A percentile compares a stretch with the other conserved stretches of the same genome.
Evolutionary conservation across 495 filamentous ascomycete genomes (phyloP).

Genomic region (Melanomma pulvis-pyrius): DNA sequence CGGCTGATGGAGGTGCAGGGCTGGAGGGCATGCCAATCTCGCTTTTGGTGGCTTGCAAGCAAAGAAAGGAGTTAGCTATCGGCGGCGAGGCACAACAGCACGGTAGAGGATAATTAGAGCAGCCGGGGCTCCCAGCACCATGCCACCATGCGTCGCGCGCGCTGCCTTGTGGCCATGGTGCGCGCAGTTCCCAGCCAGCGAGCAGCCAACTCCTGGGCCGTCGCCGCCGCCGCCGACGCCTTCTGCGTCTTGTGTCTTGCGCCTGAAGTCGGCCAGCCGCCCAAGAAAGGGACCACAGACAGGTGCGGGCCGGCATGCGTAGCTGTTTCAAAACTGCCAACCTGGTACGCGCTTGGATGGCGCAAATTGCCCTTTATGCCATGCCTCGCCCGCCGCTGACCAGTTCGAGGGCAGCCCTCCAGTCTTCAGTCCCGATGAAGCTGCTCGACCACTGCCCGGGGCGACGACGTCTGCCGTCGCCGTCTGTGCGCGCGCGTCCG

Average conservation of each 20-base stretch:
- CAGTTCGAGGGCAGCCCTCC: too few species aligned
- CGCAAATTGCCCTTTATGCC: slow-evolving; percentile 34
- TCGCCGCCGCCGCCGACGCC: not conserved
- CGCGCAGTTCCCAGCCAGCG: not conserved
- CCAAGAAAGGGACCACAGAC: not conserved
- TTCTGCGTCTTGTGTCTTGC: not conserved
- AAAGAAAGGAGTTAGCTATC: slow-evolving; percentile 2
- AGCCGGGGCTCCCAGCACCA: not conserved
- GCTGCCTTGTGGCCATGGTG: not conserved
- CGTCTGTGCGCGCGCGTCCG: not conserved
- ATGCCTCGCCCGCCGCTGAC: slow-evolving; percentile 12
- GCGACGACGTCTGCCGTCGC: not conserved
- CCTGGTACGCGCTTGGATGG: slow-evolving; percentile 18
- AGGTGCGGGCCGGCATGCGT: not conserved
- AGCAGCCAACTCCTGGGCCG: not conserved
- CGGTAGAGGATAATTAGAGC: not conserved
- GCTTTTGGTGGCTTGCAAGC: slow-evolving; percentile 11
- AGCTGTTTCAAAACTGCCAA: slow-evolving; percentile 23
- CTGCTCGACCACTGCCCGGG: not conserved
- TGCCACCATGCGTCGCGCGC: not conserved
- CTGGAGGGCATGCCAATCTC: slow-evolving; percentile 13
- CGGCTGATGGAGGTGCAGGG: not conserved
- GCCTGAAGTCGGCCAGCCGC: not conserved
- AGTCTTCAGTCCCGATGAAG: too few species aligned
- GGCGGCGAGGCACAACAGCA: slow-evolving; percentile 2